Evolutionary conservation across 1,284 basidiomycete genomes (phyloP).

Genomic region (Marasmius tenuissimus): DNA sequence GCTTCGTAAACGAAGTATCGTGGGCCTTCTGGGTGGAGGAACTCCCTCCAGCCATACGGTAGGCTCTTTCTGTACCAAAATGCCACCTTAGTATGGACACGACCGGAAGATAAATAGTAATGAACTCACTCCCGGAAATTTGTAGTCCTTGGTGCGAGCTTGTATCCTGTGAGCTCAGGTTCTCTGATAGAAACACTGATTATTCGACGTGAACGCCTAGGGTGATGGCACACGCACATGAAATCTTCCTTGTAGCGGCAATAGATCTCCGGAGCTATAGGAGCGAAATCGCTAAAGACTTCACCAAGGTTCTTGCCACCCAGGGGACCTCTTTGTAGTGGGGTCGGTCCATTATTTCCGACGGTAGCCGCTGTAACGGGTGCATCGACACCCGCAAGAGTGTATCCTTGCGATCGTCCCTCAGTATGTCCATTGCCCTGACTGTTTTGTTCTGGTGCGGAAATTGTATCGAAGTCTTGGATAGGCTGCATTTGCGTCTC

Average conservation of each 20-base stretch:
- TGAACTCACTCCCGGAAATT: not conserved
- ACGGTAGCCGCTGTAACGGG: too few relatives aligned
- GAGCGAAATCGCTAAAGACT: not conserved
- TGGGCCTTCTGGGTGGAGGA: conserved; percentile 36
- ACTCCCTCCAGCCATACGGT: conserved; percentile 23
- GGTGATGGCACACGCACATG: not conserved
- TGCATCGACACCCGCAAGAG: too few relatives aligned
- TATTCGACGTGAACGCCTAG: not conserved
- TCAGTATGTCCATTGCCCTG: too few relatives aligned
- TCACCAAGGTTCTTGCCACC: not conserved
- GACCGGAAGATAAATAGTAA: not conserved
- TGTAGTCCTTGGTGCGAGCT: not conserved
- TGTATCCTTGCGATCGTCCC: too few relatives aligned
- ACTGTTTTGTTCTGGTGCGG: too few relatives aligned
- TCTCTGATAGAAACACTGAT: not conserved
- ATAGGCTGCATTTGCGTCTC: not conserved
- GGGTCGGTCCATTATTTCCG: too few relatives aligned
- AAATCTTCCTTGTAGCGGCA: not conserved
- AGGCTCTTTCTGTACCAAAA: not conserved
- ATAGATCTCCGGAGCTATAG: conserved; percentile 3
- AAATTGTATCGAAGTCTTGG: too few relatives aligned
- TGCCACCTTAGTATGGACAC: too few relatives aligned
- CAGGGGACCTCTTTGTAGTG: too few relatives aligned
- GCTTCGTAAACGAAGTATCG: conserved; percentile 33
- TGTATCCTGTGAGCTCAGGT: not conserved